These are phyloP conservation scores for Pyrenochaeta sp. DNA, from an alignment of 2,329 filamentous ascomycete genomes.

Conservation along the genomic window DNA sequence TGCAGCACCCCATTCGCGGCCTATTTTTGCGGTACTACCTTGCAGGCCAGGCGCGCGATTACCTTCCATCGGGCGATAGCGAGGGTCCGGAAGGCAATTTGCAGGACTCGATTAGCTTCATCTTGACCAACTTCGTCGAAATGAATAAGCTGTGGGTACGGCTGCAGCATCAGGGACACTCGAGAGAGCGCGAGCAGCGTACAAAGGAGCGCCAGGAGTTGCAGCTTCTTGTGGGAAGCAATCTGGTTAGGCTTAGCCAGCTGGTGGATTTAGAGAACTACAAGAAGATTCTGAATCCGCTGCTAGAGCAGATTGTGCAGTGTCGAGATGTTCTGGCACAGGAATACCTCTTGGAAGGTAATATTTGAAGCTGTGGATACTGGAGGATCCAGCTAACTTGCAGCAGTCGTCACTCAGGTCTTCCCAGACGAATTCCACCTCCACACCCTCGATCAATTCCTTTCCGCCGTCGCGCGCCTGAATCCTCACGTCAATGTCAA, in stretches of 20 bases:
- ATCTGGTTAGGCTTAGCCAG: slow-evolving; percentile 93
- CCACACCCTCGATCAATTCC: slow-evolving; percentile 93
- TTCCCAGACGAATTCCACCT: slow-evolving; percentile 99
- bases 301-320: slow-evolving; percentile 96
- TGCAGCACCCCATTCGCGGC: slow-evolving; percentile 95
- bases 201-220: slow-evolving; percentile 95
- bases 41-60: slow-evolving; percentile 91
- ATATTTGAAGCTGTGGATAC: slow-evolving; percentile 12
- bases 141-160: slow-evolving; percentile 99
- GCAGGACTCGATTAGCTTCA: slow-evolving; percentile 97
- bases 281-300: slow-evolving; percentile 87
- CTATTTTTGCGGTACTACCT: slow-evolving; percentile 96
- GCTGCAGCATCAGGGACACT: slow-evolving; percentile 96
- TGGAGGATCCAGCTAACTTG: slow-evolving; percentile 31
- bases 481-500: slow-evolving; percentile 99
- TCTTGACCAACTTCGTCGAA: slow-evolving; percentile 98
- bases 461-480: slow-evolving; percentile 88
- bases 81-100: slow-evolving; percentile 95
- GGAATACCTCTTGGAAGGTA: slow-evolving; percentile 90
- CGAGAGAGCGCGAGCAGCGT: slow-evolving; percentile 88
- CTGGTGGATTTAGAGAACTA: slow-evolving; percentile 94
- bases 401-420: slow-evolving; percentile 89
- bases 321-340: slow-evolving; percentile 96
- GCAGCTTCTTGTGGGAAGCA: slow-evolving; percentile 94
- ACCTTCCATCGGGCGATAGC: slow-evolving; percentile 79